These are phyloP conservation scores for Vaccinium myrtillus DNA, from an alignment of 148 eudicot species.

Conservation along the genomic window DNA sequence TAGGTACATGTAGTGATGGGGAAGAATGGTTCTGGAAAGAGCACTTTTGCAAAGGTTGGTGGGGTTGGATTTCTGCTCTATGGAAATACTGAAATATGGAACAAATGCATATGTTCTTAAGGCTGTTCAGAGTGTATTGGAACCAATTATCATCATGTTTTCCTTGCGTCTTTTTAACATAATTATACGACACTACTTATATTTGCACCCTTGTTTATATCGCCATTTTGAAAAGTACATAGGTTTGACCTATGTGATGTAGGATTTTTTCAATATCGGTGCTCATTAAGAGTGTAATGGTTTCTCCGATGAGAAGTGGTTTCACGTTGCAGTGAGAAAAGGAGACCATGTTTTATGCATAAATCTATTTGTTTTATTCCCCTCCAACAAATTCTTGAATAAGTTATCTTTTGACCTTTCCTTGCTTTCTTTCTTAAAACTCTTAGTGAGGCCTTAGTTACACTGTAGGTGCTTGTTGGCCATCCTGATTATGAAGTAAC, in stretches of 20 bases:
- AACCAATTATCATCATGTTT: neutral
- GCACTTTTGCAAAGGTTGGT: slow-evolving; percentile 93
- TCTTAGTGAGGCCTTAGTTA: neutral
- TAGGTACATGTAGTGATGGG: slow-evolving; percentile 98
- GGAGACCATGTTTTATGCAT: neutral
- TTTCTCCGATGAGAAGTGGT: neutral
- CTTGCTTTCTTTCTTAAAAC: neutral
- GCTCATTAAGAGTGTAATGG: slow-evolving; percentile 2
- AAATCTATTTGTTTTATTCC: neutral
- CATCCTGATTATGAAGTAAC: slow-evolving; percentile 98
- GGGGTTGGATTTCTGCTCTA: slow-evolving; percentile 1
- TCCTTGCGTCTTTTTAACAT: neutral
- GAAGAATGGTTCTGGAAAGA: slow-evolving; percentile 98
- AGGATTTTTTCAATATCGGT: neutral
- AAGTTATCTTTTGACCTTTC: neutral
- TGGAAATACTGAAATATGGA: neutral
- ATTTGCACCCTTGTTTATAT: neutral
- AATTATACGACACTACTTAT: neutral
- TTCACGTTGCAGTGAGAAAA: neutral
- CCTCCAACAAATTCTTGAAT: neutral
- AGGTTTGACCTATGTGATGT: neutral
- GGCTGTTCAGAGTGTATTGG: neutral
- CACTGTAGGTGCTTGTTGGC: slow-evolving; percentile 83
- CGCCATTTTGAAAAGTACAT: neutral
- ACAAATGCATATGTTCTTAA: neutral